phyloP scores from a whole-genome alignment of 2,329 filamentous ascomycete species.

The Fusarium graminum region DNA sequence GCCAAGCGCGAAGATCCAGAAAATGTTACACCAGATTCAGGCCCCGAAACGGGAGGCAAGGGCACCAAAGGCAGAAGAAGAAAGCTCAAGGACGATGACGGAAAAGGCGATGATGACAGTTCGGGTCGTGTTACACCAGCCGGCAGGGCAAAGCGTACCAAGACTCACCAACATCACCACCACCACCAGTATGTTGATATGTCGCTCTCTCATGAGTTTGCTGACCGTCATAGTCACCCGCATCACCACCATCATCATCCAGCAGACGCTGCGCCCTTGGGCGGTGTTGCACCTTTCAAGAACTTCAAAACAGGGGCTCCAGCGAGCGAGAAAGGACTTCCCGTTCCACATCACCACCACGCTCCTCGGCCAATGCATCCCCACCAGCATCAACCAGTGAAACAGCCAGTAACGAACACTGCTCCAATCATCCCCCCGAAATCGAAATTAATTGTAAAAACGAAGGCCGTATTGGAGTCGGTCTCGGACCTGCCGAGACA shows the following conservation, averaged over 20 bases:
- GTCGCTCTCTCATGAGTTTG: slow-evolving; percentile 8
- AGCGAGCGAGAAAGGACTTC: slow-evolving; percentile 58
- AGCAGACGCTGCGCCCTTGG: slow-evolving; percentile 61
- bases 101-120: slow-evolving; percentile 74
- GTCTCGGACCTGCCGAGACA: slow-evolving; percentile 78
- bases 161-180: slow-evolving; percentile 75
- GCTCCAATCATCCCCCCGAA: slow-evolving; percentile 64
- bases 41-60: slow-evolving; percentile 58
- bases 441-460: slow-evolving; percentile 75
- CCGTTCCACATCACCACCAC: slow-evolving; percentile 64
- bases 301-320: slow-evolving; percentile 62
- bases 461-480: slow-evolving; percentile 77
- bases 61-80: slow-evolving; percentile 69
- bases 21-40: slow-evolving; percentile 59
- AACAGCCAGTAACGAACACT: slow-evolving; percentile 42
- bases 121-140: slow-evolving; percentile 72
- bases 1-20: slow-evolving; percentile 68
- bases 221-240: slow-evolving; percentile 59
- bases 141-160: slow-evolving; percentile 73
- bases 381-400: slow-evolving; percentile 43
- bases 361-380: slow-evolving; percentile 53
- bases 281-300: slow-evolving; percentile 62
- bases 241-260: slow-evolving; percentile 70
- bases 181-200: slow-evolving; percentile 71
- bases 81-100: slow-evolving; percentile 82